These are phyloP conservation scores for Protomyces pachydermus DNA, from an alignment of 1,139 yeast species.

Conservation along the genomic window DNA sequence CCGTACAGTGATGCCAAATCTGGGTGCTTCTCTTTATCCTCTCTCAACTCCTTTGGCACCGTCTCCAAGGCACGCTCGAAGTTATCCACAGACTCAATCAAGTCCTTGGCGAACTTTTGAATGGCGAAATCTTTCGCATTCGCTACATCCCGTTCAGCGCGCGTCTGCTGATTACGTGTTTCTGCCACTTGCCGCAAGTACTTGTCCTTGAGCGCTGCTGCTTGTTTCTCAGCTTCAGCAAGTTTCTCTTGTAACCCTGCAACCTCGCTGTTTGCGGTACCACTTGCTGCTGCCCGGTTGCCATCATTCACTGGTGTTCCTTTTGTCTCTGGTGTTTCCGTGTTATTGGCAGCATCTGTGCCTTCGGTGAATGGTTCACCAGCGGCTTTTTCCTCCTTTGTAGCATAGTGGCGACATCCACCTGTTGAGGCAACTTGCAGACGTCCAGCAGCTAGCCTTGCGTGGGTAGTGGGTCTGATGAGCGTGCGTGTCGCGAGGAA, in stretches of 20 bases:
- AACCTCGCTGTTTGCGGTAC: not conserved
- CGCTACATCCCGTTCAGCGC: constrained; percentile 79
- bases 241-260: not conserved
- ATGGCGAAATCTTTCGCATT: constrained; percentile 87
- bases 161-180: constrained; percentile 86
- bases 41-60: constrained; percentile 53
- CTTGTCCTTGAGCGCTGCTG: constrained; percentile 49
- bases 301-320: not conserved
- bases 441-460: not conserved
- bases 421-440: not conserved
- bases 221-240: constrained; percentile 8
- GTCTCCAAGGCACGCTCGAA: constrained; percentile 81
- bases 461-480: not conserved
- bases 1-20: constrained; percentile 67
- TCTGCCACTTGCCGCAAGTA: constrained; percentile 83
- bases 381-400: constrained; percentile 8
- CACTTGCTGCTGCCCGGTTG: not conserved
- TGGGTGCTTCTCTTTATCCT: constrained; percentile 36
- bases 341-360: constrained; percentile 12
- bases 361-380: constrained; percentile 17
- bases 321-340: constrained; percentile 16
- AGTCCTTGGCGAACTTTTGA: constrained; percentile 87
- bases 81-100: constrained; percentile 85
- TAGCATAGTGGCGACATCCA: not conserved
- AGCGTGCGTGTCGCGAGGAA: not conserved